Evolutionary conservation across 352 stramenopile species (phyloP), one percentile per base, ranked within the genome.

Genomic region (Pythium aphanidermatum): DNA sequence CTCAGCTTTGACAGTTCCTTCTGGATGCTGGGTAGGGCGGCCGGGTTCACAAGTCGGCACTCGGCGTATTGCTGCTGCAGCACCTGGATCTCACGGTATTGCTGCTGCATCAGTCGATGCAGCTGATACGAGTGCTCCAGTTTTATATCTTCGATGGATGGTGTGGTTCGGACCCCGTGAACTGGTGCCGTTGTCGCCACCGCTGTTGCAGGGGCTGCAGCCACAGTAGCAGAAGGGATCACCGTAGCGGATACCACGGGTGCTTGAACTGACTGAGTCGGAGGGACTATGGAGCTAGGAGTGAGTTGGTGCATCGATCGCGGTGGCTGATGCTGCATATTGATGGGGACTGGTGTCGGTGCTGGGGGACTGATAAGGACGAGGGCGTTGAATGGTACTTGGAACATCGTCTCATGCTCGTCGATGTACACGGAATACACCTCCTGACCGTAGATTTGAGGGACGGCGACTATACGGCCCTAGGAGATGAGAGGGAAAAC

Each of bases 101-200:
- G 81, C 38, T 92, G 74, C 50, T 92, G 81, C 78, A 92, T 92
- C 27, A 92, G 63, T 0, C 81, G 78, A 51, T 92, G 81, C 32
- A 92, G 54, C 55, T 92, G 81, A 51, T 89, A 87, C 6, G 81
- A 90, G 49, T 92, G 77, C 57, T 92, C 81, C 56, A 89, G 80
- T 60, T 92, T 92, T 35, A 89, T 70, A 37, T 86, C 68, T 39
- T 90, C 74, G 17, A 79, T 44, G 16, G 51, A 60, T 9, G 51
- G 51, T 19, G 43, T 49, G 4, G 44, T 36, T 1, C 51, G 51
- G 27, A 48, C 41, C 1, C 14, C 30, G 27, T 51, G 46, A n/a
- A n/a, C n/a, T n/a, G n/a, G n/a, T n/a, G n/a, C n/a, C n/a, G n/a
- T n/a, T n/a, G n/a, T n/a, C n/a, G n/a, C n/a, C n/a, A n/a, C n/a